phyloP scores from a whole-genome alignment of 805 yeast genomes.

The Barnettozyma siamensis region DNA sequence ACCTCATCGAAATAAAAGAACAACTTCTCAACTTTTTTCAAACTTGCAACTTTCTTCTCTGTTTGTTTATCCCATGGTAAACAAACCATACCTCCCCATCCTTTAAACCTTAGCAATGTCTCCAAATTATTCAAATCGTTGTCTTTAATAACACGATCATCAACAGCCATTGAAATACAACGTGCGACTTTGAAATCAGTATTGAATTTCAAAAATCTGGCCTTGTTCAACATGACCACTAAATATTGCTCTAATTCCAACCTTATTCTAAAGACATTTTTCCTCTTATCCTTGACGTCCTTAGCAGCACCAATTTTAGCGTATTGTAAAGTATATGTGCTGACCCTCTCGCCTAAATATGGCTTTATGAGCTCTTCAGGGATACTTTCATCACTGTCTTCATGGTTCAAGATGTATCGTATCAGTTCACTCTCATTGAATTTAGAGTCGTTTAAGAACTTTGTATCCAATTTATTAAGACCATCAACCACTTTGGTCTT shows the following conservation, averaged over 20 bases:
- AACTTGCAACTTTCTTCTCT: constrained; percentile 4
- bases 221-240: constrained; percentile 2
- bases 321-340: constrained; percentile 9
- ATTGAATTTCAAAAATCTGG: constrained; percentile 3
- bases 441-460: constrained; percentile 3
- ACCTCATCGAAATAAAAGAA: constrained; percentile 9
- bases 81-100: constrained; percentile 8
- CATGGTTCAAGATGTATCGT: background rate
- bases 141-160: constrained; percentile 5
- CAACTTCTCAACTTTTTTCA: constrained; percentile 5
- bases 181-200: constrained; percentile 6
- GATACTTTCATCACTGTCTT: background rate
- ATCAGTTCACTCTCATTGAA: background rate
- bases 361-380: constrained; percentile 6
- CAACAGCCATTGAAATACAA: constrained; percentile 6
- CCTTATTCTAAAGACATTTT: constrained; percentile 6
- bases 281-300: constrained; percentile 1
- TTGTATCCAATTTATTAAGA: background rate
- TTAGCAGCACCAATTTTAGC: constrained; percentile 9
- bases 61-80: constrained; percentile 8
- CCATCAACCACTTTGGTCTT: constrained; percentile 1
- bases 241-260: constrained; percentile 11
- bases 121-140: background rate
- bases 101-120: constrained; percentile 4
- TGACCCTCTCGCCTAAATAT: constrained; percentile 5